Conservation (phyloP, 192 early-diverging fungal genomes). For the Backusella macrospora region DNA sequence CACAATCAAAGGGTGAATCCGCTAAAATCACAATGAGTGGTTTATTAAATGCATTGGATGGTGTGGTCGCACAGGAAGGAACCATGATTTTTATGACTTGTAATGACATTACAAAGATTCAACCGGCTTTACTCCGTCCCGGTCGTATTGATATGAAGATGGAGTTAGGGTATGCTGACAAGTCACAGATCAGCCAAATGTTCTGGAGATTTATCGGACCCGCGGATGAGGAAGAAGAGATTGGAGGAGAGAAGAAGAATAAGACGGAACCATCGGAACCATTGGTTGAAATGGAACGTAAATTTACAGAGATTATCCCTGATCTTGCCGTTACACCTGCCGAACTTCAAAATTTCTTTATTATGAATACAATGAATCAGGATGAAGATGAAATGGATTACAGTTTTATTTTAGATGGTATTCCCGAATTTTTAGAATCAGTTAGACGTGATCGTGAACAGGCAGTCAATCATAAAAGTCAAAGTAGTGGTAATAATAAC, state of each 20-base stretch:
- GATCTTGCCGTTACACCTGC: constrained; percentile 30
- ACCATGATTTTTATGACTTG: constrained; percentile 56
- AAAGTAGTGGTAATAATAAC: not conserved
- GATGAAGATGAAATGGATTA: not conserved
- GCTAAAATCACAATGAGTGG: constrained; percentile 44
- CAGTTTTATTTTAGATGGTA: constrained; percentile 14
- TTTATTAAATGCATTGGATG: constrained; percentile 55
- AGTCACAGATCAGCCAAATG: constrained; percentile 48
- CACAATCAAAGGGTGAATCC: constrained; percentile 12
- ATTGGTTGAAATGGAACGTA: not conserved
- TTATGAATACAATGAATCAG: constrained; percentile 21
- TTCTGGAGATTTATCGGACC: constrained; percentile 34
- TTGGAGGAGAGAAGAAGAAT: not conserved
- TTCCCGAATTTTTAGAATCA: constrained; percentile 28
- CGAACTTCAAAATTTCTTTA: constrained; percentile 40
- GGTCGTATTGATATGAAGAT: constrained; percentile 57
- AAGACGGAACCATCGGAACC: not conserved
- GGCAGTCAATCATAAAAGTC: constrained; percentile 23
- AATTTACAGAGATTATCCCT: constrained; percentile 21
- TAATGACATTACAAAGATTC: constrained; percentile 46
- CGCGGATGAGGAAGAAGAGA: not conserved
- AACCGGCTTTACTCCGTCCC: constrained; percentile 56
- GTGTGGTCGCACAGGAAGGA: constrained; percentile 55
- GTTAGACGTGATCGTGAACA: constrained; percentile 34
- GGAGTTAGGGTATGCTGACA: constrained; percentile 51